These are phyloP conservation scores for Pistacia integerrima DNA, from an alignment of 345 rosid species.

Conservation along the genomic window DNA sequence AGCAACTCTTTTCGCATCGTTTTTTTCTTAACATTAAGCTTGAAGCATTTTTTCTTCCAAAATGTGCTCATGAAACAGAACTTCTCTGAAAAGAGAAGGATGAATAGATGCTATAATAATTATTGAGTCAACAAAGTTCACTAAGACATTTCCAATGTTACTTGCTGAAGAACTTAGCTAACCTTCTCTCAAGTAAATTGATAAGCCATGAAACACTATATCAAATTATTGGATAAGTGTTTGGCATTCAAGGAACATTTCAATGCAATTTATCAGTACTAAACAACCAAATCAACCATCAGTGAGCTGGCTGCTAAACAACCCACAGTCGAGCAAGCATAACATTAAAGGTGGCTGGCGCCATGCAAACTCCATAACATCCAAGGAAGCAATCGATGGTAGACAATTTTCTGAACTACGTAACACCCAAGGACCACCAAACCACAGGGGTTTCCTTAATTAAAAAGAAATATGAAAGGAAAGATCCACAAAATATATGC, in stretches of 20 bases:
- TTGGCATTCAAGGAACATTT: not conserved
- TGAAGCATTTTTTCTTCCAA: too few species aligned
- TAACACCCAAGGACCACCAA: not conserved
- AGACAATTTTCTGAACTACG: not conserved
- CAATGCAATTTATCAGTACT: not conserved
- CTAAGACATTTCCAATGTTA: too few species aligned
- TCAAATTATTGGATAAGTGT: not conserved
- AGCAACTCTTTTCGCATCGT: not conserved
- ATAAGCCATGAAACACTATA: constrained; percentile 4
- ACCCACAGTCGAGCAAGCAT: not conserved
- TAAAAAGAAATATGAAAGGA: not conserved
- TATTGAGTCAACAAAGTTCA: not conserved
- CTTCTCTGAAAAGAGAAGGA: not conserved
- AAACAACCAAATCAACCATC: not conserved
- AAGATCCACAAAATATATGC: not conserved
- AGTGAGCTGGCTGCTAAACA: not conserved
- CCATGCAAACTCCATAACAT: not conserved
- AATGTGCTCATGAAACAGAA: not conserved
- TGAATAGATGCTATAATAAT: not conserved
- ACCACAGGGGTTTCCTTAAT: not conserved
- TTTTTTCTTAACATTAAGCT: constrained; percentile 4
- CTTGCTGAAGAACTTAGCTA: not conserved
- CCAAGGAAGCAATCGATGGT: not conserved
- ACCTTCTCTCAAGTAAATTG: not conserved
- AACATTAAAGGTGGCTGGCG: not conserved